These are phyloP conservation scores for Tilletia caries DNA, from an alignment of 1,284 basidiomycete species.

Conservation along the genomic window DNA sequence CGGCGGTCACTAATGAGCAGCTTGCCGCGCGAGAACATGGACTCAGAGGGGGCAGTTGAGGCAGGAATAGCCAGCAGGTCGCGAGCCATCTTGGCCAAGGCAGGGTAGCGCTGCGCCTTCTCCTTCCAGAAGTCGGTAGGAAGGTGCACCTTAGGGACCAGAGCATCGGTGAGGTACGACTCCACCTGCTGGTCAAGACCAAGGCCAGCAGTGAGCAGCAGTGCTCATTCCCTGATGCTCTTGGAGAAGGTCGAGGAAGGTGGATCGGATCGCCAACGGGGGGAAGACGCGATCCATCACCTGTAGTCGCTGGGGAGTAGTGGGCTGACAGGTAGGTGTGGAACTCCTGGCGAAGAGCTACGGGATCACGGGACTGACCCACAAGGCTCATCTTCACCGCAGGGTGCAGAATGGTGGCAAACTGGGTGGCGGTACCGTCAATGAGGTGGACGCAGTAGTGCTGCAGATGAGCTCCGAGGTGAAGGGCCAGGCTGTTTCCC, in stretches of 20 bases:
- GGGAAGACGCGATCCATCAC: background rate
- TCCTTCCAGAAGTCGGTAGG: background rate
- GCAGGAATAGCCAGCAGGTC: background rate
- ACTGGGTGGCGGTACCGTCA: background rate
- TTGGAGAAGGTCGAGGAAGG: background rate
- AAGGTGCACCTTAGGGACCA: background rate
- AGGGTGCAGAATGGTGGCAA: background rate
- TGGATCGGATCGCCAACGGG: background rate
- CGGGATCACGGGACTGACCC: background rate
- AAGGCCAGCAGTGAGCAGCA: background rate
- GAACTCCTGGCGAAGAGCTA: background rate
- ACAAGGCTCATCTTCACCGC: background rate
- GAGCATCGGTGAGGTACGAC: background rate
- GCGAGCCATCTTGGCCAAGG: background rate
- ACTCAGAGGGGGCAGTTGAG: background rate
- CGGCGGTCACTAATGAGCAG: background rate
- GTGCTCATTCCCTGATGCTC: background rate
- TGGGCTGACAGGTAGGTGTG: background rate
- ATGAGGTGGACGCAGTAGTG: background rate
- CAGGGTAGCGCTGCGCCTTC: background rate
- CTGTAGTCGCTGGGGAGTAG: background rate
- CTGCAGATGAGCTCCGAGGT: background rate
- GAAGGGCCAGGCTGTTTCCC: background rate
- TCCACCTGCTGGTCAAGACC: background rate
- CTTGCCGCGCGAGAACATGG: background rate